A percentile compares a stretch with the other conserved stretches of the same genome.
Conservation (phyloP, 768 basidiomycete genomes). For the Xerocomellus intermedius region DNA sequence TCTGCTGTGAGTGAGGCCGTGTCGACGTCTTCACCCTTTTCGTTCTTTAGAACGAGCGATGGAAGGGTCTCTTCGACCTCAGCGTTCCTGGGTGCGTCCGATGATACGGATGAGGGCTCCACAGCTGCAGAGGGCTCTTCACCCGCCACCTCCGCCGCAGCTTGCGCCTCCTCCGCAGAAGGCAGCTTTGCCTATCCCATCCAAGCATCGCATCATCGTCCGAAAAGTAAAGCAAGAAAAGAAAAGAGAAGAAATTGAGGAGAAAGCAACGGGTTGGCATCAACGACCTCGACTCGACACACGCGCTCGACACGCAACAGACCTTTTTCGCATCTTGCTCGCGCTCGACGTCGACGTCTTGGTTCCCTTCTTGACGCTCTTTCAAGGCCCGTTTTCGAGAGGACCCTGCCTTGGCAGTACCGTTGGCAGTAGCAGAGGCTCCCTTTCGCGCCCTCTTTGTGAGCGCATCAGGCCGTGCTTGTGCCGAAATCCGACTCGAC, state of each 20-base stretch:
- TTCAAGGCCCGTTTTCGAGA: conserved; percentile 36
- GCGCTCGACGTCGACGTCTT: conserved; percentile 11
- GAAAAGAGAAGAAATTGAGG: not conserved
- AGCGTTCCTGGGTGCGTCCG: conserved; percentile 33
- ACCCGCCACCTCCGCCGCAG: not conserved
- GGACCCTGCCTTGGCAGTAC: conserved; percentile 32
- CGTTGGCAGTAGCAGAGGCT: conserved; percentile 16
- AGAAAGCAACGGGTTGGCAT: not conserved
- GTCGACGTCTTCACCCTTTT: conserved; percentile 78
- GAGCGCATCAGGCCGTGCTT: conserved; percentile 39
- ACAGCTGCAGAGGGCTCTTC: conserved; percentile 1
- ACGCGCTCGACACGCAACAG: conserved; percentile 5
- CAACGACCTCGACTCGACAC: not conserved
- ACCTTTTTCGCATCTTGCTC: conserved; percentile 29
- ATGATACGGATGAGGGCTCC: conserved; percentile 2
- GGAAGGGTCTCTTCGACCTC: conserved; percentile 78
- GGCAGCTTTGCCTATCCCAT: conserved; percentile 20
- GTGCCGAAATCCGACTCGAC: conserved; percentile 54
- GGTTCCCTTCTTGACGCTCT: conserved; percentile 16
- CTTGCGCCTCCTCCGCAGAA: conserved; percentile 6
- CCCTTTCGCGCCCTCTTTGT: conserved; percentile 15
- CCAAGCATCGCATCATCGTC: not conserved
- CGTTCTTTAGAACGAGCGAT: conserved; percentile 74
- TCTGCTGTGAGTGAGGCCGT: conserved; percentile 61
- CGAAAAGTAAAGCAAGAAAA: not conserved